Conservation (phyloP, 2,329 filamentous ascomycete genomes). For the Microdochium paspali region DNA sequence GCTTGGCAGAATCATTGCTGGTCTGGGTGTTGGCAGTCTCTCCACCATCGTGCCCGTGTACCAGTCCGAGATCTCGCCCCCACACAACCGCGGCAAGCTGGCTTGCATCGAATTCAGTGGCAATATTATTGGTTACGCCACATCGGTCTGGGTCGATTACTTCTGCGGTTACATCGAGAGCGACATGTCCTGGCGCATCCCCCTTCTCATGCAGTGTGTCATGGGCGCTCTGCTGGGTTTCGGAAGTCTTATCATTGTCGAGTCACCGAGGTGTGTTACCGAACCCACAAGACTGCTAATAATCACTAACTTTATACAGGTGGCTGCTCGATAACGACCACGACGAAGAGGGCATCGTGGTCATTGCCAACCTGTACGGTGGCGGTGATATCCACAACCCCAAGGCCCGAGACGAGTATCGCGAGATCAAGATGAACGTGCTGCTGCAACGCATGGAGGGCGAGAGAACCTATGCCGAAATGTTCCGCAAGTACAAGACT, state of each 20-base stretch:
- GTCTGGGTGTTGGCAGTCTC: conserved; percentile 77
- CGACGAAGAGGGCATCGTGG: conserved; percentile 95
- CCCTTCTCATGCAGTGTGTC: conserved; percentile 82
- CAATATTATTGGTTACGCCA: conserved; percentile 91
- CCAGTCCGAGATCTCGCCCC: conserved; percentile 90
- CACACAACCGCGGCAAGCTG: conserved; percentile 89
- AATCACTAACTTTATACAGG: conserved; percentile 37
- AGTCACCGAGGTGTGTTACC: conserved; percentile 71
- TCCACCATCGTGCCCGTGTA: conserved; percentile 92
- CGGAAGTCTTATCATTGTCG: conserved; percentile 87
- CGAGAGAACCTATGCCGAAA: conserved; percentile 81
- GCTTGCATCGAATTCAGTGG: conserved; percentile 98
- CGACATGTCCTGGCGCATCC: conserved; percentile 83
- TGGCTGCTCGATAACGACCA: conserved; percentile 98
- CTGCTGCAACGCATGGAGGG: conserved; percentile 89
- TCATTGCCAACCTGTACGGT: conserved; percentile 95
- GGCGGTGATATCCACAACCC: conserved; percentile 90
- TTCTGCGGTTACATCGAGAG: conserved; percentile 85
- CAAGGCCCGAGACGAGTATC: conserved; percentile 90
- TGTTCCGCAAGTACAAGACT: conserved; percentile 88
- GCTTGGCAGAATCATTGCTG: conserved; percentile 71
- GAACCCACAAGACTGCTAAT: conserved; percentile 2
- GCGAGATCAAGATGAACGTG: conserved; percentile 98
- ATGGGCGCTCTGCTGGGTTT: conserved; percentile 83
- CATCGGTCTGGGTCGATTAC: conserved; percentile 98